A percentile compares a stretch with the other conserved stretches of the same genome.
Conservation (phyloP, 2,329 filamentous ascomycete species). For the Claviceps citrina region DNA sequence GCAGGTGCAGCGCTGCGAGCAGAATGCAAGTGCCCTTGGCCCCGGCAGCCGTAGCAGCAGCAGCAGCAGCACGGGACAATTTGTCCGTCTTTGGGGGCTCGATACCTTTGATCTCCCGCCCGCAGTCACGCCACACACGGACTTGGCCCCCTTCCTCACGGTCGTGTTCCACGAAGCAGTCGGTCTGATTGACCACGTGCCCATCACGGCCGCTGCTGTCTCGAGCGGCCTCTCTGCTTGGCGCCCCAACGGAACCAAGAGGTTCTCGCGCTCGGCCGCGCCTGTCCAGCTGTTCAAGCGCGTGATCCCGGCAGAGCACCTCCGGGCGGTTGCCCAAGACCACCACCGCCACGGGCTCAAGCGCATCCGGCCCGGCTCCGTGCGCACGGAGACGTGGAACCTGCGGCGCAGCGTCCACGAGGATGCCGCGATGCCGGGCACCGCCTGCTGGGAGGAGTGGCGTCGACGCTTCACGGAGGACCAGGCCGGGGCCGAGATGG, state of each 20-base stretch:
- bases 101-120: slow-evolving; percentile 31
- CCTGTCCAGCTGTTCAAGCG: slow-evolving; percentile 39
- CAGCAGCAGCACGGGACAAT: slow-evolving; percentile 25
- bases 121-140: slow-evolving; percentile 21
- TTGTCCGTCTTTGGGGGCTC: slow-evolving; percentile 40
- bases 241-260: slow-evolving; percentile 35
- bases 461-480: slow-evolving; percentile 38
- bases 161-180: slow-evolving; percentile 42
- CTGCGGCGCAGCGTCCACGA: slow-evolving; percentile 47
- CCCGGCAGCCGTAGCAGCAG: slow-evolving; percentile 12
- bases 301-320: slow-evolving; percentile 28
- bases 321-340: slow-evolving; percentile 23
- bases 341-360: slow-evolving; percentile 15
- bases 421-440: slow-evolving; percentile 32
- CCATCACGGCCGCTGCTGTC: slow-evolving; percentile 13
- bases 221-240: slow-evolving; percentile 20
- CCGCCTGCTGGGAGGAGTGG: slow-evolving; percentile 51
- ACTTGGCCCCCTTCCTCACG: slow-evolving; percentile 35
- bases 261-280: slow-evolving; percentile 31
- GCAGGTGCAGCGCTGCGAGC: slow-evolving; percentile 7
- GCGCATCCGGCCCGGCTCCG: slow-evolving; percentile 9
- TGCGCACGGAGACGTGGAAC: slow-evolving; percentile 42
- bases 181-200: slow-evolving; percentile 40
- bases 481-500: slow-evolving; percentile 25
- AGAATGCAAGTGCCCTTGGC: neutral